Evolutionary conservation across 352 stramenopile species (phyloP), one percentile per base, ranked within the genome.

Genomic region (Phytopythium mirpurense): DNA sequence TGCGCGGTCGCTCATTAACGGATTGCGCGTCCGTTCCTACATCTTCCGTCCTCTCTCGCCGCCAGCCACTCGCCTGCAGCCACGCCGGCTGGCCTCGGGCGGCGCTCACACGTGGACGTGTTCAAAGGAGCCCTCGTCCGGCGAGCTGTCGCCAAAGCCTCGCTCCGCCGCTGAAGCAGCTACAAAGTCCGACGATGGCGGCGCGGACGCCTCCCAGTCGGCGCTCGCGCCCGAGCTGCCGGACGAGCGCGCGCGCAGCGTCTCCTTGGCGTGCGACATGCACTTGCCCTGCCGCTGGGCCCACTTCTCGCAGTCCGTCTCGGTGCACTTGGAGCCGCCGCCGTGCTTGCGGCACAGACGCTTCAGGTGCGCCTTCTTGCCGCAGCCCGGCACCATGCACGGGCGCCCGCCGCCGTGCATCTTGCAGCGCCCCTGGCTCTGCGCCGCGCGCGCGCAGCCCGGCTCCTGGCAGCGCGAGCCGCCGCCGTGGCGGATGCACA

Each of bases 341-440:
- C 84, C 84, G 63, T 95, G 84, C 60, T 89, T 84, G 27, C 84
- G 84, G 37, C 84, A 95, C 32, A 95, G 55, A 11, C 80, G 71
- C 57, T 92, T 91, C 29, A 95, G 43, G 45, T 91, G 81, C 19
- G 81, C 81, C 57, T 88, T 91, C 74, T 91, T 91, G 56, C 89
- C 81, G 36, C 81, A 91, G 6, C 74, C 78, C n/a, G 49, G 54
- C 5, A 91, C 72, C 19, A 86, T 70, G 49, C 83, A 84, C 4
- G 66, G 68, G 36, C 73, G 65, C 12, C 73, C 73, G 16, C 73
- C 73, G 6, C 73, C 73, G 47, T 84, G 73, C 60, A 82, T 68
- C 58, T 84, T 84, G 59, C 83, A 94, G 6, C 60, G 67, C 0
- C 82, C 82, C 35, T 89, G 74, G 54, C 82, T 93, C 62, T 95